Evolutionary conservation across 345 rosid genomes (phyloP), one percentile per base, ranked within the genome.

Genomic region (Draba incana): DNA sequence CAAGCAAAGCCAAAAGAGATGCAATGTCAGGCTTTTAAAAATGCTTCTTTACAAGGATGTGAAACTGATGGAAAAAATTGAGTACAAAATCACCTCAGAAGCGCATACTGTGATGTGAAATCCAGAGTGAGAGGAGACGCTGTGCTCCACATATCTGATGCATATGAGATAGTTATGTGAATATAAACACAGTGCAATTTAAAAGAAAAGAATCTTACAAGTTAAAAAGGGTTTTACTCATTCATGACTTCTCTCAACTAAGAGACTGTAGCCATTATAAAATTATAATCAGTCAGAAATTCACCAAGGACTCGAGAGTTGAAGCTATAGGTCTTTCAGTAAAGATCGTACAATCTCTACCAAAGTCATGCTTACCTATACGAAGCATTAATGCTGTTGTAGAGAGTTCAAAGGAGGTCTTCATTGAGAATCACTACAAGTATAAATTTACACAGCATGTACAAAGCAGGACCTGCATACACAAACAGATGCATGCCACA

Each of bases 371-470:
- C 65, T 58, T 49, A 41, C 73, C 66, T 37, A 8, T 38, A 31
- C 44, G 10, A 33, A 43, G 53, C 54, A 52, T 10, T 70, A 27
- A n/a, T 61, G 48, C 46, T 31, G 47, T 52, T 61, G 30, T 42
- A 57, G 38, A 28, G 46, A 43, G 28, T 35, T n/a, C 67, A 44
- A 41, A 50, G 25, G 54, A 70, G 61, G 55, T 37, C 44, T 57
- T 35, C 33, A 30, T 2, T 55, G 44, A 28, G 27, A 20, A 11
- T 27, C 70, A 12, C 28, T 46, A 8, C 1, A 15, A 55, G 37
- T 46, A 39, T 39, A 53, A 10, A 31, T 70, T 20, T 71, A 54
- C 56, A 61, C 52, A 25, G 43, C 62, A 70, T 61, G 75, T 45
- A 55, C 33, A 46, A 15, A 47, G 58, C 9, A 47, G 43, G 46